Evolutionary conservation across 2,329 filamentous ascomycete species (phyloP).

Genomic region (Epichloe uncinata): DNA sequence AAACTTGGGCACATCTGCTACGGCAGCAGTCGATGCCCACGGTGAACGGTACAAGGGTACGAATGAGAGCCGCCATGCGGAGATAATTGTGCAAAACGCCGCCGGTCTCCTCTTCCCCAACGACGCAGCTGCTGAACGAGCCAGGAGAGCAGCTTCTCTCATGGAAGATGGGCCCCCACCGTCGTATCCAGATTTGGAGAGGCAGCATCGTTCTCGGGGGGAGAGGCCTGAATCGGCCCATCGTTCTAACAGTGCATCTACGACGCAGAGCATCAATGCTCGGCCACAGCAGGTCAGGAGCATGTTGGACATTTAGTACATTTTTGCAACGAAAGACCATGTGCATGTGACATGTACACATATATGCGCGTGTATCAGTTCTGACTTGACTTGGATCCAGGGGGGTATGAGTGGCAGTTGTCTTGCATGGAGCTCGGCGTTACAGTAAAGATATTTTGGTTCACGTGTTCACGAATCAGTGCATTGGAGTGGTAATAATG

Average conservation of each 20-base stretch:
- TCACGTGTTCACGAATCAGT: background rate
- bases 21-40: background rate
- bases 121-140: slow-evolving; percentile 14
- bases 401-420: background rate
- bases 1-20: background rate
- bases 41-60: slow-evolving; percentile 25
- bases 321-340: background rate
- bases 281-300: slow-evolving; percentile 42
- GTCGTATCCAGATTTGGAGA: slow-evolving; percentile 21
- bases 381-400: too few relatives aligned
- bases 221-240: slow-evolving; percentile 18
- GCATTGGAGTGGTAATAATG: background rate
- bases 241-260: slow-evolving; percentile 32
- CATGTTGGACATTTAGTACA: slow-evolving; percentile 40
- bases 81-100: slow-evolving; percentile 29
- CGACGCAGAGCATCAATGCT: slow-evolving; percentile 31
- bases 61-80: slow-evolving; percentile 30
- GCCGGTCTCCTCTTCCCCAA: slow-evolving; percentile 37
- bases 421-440: background rate
- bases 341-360: too few relatives aligned
- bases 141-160: slow-evolving; percentile 25
- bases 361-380: too few relatives aligned
- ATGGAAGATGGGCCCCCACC: slow-evolving; percentile 32
- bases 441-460: background rate
- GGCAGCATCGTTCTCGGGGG: slow-evolving; percentile 12